These are phyloP conservation scores for Trichoderma atrobrunneum DNA, from an alignment of 2,329 filamentous ascomycete species.

Conservation along the genomic window DNA sequence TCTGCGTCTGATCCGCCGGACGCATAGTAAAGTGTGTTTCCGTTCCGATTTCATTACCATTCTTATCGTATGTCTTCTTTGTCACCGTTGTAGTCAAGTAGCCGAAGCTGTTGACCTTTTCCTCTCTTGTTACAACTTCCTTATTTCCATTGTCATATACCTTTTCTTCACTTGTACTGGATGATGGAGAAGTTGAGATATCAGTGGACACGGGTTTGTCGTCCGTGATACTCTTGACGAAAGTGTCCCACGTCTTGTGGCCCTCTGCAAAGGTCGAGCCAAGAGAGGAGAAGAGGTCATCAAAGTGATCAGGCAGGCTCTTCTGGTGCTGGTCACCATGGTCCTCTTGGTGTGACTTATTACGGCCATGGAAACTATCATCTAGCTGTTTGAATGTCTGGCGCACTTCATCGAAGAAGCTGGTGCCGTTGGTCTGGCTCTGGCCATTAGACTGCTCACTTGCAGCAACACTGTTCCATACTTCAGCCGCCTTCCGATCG, in stretches of 20 bases:
- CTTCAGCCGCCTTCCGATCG: constrained; percentile 28
- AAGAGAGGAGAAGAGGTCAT: constrained; percentile 42
- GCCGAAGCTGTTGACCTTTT: constrained; percentile 44
- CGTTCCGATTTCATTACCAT: constrained; percentile 42
- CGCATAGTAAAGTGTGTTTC: constrained; percentile 37
- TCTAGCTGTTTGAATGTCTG: constrained; percentile 20
- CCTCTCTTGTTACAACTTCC: constrained; percentile 38
- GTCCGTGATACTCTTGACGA: constrained; percentile 37
- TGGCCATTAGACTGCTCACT: constrained; percentile 21
- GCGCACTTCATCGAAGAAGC: constrained; percentile 21
- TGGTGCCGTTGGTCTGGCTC: neutral
- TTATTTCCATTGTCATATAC: constrained; percentile 28
- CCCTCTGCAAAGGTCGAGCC: constrained; percentile 37
- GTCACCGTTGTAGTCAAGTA: constrained; percentile 43
- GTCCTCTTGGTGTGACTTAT: neutral
- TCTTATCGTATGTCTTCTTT: constrained; percentile 39
- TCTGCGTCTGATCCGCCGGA: constrained; percentile 27
- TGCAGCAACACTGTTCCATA: constrained; percentile 26
- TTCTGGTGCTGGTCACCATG: neutral
- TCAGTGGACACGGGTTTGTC: constrained; percentile 14
- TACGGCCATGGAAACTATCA: constrained; percentile 11
- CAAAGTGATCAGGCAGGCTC: constrained; percentile 34
- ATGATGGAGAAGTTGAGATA: constrained; percentile 2
- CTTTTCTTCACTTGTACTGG: constrained; percentile 12
- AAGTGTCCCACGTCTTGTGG: constrained; percentile 41